These are phyloP conservation scores for Mucor saturninus DNA, from an alignment of 371 early-diverging fungal genomes.

Conservation along the genomic window DNA sequence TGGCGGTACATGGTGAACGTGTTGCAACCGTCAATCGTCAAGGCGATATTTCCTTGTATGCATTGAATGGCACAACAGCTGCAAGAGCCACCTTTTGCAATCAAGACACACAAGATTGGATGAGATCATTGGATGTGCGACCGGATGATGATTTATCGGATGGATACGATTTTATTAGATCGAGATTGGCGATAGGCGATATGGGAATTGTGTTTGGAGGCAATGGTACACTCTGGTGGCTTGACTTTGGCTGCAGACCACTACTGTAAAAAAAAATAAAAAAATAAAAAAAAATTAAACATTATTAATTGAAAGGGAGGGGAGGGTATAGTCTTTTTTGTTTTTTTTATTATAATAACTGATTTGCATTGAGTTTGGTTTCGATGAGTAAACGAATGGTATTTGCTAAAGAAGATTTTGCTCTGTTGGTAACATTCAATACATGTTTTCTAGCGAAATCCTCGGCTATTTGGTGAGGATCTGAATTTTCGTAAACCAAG, in stretches of 20 bases:
- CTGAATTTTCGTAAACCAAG: slow-evolving; percentile 26
- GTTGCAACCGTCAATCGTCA: slow-evolving; percentile 46
- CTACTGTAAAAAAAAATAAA: neutral
- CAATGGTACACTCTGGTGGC: slow-evolving; percentile 48
- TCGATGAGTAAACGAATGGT: slow-evolving; percentile 1
- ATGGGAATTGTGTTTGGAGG: slow-evolving; percentile 52
- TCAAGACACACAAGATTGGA: slow-evolving; percentile 32
- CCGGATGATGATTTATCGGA: slow-evolving; percentile 52
- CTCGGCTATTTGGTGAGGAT: slow-evolving; percentile 29
- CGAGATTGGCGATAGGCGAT: slow-evolving; percentile 41
- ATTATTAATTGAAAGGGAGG: neutral
- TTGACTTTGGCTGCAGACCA: slow-evolving; percentile 45
- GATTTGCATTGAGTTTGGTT: neutral
- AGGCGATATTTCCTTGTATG: slow-evolving; percentile 50
- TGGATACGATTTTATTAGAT: slow-evolving; percentile 48
- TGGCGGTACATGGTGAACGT: slow-evolving; percentile 34
- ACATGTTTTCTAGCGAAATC: slow-evolving; percentile 32
- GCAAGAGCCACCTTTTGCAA: slow-evolving; percentile 25
- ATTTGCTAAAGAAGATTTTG: slow-evolving; percentile 13
- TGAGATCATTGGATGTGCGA: slow-evolving; percentile 25
- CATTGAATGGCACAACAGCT: slow-evolving; percentile 46
- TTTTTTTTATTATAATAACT: neutral
- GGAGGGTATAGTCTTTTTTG: neutral
- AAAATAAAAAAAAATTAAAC: neutral
- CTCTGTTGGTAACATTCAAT: slow-evolving; percentile 21